Evolutionary conservation across 73 alveolate species (phyloP), one percentile per base, ranked within the genome.

Genomic region (Paramecium primaurelia): DNA sequence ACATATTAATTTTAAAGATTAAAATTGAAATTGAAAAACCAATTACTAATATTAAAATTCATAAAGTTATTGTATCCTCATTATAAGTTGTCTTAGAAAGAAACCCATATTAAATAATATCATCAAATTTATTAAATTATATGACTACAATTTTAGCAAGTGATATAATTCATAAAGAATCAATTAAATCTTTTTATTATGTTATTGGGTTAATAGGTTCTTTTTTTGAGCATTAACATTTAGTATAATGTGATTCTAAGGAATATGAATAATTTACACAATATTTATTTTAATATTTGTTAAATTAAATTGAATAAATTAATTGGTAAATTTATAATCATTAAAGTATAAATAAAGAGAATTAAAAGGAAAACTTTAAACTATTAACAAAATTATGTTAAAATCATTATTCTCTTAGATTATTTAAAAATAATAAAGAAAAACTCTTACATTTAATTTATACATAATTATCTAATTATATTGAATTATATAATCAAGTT

Each of bases 271-370:
- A 28, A 28, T 64, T 64, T 64, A 64, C 84, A 64, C 42, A 28
- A 11, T 64, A 32, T 64, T 32, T 64, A 64, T 64, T 64, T 32
- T 64, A 64, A 64, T 64, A 32, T 64, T 34, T 64, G 7, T 9
- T 64, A 64, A 28, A 64, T 32, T 64, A 64, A 9, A 64, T 64
- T 64, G 84, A 64, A 18, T 14, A 32, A 4, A 34, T 64, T 2
- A 64, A 64, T 64, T 64, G 84, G 84, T 64, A 64, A 64, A 64
- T 64, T 64, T 32, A 64, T 32, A 64, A 64, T 64, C 42, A 64
- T 64, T 34, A 64, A 64, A 32, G 51, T 28, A 34, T 64, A 34
- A 64, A 64, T 26, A 64, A 64, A 26, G 84, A 64, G 14, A 64
- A 6, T 32, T 64, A 64, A 64, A 64, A 64, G 28, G 84, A 64